phyloP scores from a whole-genome alignment of 805 yeast species.

The Tetrapisispora arboricola region DNA sequence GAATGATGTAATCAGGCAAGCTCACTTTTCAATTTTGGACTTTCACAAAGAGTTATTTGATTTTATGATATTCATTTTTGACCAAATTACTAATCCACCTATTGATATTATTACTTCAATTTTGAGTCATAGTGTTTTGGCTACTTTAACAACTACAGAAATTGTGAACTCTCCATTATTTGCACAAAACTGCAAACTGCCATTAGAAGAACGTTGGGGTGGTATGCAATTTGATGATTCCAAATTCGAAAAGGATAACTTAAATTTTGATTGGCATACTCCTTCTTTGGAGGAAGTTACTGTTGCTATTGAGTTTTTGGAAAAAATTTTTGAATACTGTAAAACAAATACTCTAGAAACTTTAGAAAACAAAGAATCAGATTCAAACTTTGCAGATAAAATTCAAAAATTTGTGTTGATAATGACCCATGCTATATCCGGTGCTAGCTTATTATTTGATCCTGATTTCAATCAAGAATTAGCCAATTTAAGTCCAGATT shows the following conservation, averaged over 20 bases:
- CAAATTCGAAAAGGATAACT: conserved; percentile 40
- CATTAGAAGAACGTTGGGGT: conserved; percentile 55
- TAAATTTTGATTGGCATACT: conserved; percentile 61
- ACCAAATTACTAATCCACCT: conserved; percentile 36
- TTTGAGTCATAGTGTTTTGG: conserved; percentile 55
- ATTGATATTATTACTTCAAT: conserved; percentile 49
- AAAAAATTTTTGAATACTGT: conserved; percentile 35
- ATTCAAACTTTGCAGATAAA: conserved; percentile 33
- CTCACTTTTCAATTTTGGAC: conserved; percentile 39
- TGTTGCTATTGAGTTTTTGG: conserved; percentile 51
- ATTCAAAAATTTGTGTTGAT: conserved; percentile 46
- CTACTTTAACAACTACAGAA: conserved; percentile 50
- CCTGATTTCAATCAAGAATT: conserved; percentile 42
- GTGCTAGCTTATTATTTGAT: conserved; percentile 61
- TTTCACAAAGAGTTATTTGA: conserved; percentile 37
- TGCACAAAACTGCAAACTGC: conserved; percentile 33
- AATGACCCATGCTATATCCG: conserved; percentile 51
- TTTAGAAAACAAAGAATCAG: conserved; percentile 13
- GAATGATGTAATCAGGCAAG: conserved; percentile 58
- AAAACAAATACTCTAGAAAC: conserved; percentile 33
- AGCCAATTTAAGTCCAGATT: background rate
- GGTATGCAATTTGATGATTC: conserved; percentile 48
- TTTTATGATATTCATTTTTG: conserved; percentile 20
- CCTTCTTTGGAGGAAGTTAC: conserved; percentile 49
- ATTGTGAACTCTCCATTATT: conserved; percentile 45